Evolutionary conservation across 768 basidiomycete species (phyloP), one percentile per base, ranked within the genome.

Genomic region (Tulasnella sp.): DNA sequence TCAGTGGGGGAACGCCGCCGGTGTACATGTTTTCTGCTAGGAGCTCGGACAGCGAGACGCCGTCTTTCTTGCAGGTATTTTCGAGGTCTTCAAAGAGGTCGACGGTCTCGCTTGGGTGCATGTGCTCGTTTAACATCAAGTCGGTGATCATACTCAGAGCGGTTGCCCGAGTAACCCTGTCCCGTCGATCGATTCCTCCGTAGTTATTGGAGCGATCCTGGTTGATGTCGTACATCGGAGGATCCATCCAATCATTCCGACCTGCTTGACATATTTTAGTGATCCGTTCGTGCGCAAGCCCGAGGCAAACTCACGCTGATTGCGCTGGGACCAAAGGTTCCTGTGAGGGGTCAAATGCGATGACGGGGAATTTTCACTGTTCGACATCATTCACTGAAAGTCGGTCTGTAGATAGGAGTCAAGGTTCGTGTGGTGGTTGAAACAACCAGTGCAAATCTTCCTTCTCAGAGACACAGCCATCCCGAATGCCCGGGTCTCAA

Each of bases 1-100:
- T 42, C 37, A 70, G 34, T n/a, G 69, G 69, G 39, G 69, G 69
- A n/a, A 70, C 69, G 12, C 36, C 69, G 25, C 69, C 69, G 69
- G 29, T 42, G 15, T 17, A 70, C 69, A 70, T 70, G 69, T 70
- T 36, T 36, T 70, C 69, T 14, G 25, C 69, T 12, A 70, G 69
- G 40, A 70, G 69, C 17, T 70, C 69, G 6, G 69, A 38, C 12
- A 70, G 40, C 36, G 69, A 42, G 22, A 70, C 69, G 17, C 69
- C 69, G 34, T 70, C 69, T 22, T 39, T 42, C 12, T 70, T 34
- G 69, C 69, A 70, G 11, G 22, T 12, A 14, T 34, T 25, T 37
- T 38, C 69, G 37, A 70, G 36, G 17, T 70, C 69, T 36, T 70
- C 69, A 3, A 70, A 25, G 36, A 70, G 22, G 40, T 70, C 69